Conservation (phyloP, 495 filamentous ascomycete species). For the Rhizodiscina lignyota region DNA sequence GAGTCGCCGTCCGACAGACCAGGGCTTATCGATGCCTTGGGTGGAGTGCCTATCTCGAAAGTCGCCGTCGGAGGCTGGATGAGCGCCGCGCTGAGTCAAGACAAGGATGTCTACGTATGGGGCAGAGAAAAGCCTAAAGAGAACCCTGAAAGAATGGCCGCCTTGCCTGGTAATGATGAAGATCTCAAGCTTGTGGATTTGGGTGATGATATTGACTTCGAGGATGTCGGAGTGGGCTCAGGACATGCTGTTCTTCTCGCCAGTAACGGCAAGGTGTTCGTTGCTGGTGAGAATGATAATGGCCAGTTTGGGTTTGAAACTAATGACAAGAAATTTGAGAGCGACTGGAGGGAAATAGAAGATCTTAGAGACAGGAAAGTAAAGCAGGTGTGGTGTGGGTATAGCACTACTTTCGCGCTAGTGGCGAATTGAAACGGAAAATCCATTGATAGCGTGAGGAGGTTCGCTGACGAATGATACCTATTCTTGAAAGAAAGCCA, state of each 20-base stretch:
- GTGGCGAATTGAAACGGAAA: too few relatives aligned
- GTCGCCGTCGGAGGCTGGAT: constrained; percentile 37
- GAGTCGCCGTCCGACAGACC: constrained; percentile 25
- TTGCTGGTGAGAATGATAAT: constrained; percentile 33
- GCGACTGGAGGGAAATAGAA: constrained; percentile 9
- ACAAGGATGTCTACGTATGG: constrained; percentile 49
- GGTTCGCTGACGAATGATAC: too few relatives aligned
- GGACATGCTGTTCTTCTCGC: constrained; percentile 40
- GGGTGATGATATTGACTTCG: constrained; percentile 25
- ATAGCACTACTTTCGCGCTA: constrained; percentile 6
- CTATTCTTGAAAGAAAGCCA: too few relatives aligned
- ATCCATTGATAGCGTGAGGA: too few relatives aligned
- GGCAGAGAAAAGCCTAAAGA: constrained; percentile 22
- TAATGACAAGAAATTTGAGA: constrained; percentile 2
- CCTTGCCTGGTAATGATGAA: constrained; percentile 8
- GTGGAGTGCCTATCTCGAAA: constrained; percentile 34
- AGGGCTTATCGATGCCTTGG: constrained; percentile 27
- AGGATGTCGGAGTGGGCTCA: constrained; percentile 41
- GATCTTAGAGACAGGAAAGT: not conserved
- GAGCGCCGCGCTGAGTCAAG: constrained; percentile 36
- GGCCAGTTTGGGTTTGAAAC: constrained; percentile 40
- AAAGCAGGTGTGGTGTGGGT: constrained; percentile 9
- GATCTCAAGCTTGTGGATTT: constrained; percentile 24
- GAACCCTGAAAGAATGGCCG: too few relatives aligned
- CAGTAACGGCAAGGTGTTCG: constrained; percentile 32